These are phyloP conservation scores for Sclerotinia sclerotiorum DNA, from an alignment of 2,329 filamentous ascomycete genomes.

Conservation along the genomic window DNA sequence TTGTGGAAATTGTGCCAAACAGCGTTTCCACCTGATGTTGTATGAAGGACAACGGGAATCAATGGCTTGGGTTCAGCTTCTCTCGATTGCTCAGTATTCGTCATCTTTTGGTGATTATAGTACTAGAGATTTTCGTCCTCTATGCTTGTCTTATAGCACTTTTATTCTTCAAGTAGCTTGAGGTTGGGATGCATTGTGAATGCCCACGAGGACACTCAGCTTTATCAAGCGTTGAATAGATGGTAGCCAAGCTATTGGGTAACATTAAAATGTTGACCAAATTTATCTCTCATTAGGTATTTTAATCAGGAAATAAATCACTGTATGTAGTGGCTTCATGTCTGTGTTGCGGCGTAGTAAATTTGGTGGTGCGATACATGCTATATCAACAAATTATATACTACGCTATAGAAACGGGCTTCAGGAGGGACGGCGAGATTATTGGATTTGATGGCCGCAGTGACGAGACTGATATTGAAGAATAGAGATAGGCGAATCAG, in stretches of 20 bases:
- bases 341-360: neutral
- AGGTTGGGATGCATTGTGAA: neutral
- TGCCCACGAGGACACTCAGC: constrained; percentile 1
- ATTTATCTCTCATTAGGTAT: neutral
- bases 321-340: neutral
- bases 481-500: constrained; percentile 4
- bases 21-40: constrained; percentile 63
- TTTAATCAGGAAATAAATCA: neutral
- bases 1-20: constrained; percentile 79
- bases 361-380: neutral
- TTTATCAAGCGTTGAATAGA: constrained; percentile 18
- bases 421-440: neutral
- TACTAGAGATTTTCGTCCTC: neutral
- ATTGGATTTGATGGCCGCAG: neutral
- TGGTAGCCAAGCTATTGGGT: constrained; percentile 4
- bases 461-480: constrained; percentile 10
- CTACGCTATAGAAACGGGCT: neutral
- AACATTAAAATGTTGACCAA: neutral
- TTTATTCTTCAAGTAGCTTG: neutral
- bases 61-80: constrained; percentile 16
- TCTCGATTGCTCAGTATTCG: neutral
- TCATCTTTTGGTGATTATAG: neutral
- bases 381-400: constrained; percentile 16
- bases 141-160: constrained; percentile 11
- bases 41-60: constrained; percentile 22